Evolutionary conservation across 1,284 basidiomycete species (phyloP).

Genomic region (Sporisorium graminicola): DNA sequence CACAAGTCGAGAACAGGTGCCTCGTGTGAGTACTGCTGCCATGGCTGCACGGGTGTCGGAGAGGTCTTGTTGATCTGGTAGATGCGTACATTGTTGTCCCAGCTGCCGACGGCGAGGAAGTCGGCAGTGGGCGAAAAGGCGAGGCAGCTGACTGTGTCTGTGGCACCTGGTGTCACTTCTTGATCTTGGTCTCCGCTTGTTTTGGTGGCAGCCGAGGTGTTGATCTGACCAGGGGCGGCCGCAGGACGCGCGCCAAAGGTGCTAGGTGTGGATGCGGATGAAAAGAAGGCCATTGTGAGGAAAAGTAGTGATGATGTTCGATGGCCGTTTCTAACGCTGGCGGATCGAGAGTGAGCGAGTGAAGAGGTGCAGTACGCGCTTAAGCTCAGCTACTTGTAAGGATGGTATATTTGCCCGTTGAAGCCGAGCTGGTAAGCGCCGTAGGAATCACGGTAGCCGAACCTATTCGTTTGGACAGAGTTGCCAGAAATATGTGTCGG

Average conservation of each 20-base stretch:
- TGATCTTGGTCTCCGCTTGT: slow-evolving; percentile 73
- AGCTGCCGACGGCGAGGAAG: slow-evolving; percentile 70
- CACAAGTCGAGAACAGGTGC: slow-evolving; percentile 84
- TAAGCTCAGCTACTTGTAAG: neutral
- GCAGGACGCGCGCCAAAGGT: slow-evolving; percentile 54
- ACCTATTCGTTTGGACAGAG: neutral
- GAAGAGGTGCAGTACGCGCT: neutral
- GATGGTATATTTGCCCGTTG: neutral
- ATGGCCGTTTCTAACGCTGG: neutral
- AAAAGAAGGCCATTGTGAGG: slow-evolving; percentile 58
- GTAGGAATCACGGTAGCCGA: neutral
- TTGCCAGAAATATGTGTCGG: too few relatives aligned
- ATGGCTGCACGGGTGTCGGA: slow-evolving; percentile 78
- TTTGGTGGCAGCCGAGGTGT: slow-evolving; percentile 52
- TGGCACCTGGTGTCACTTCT: slow-evolving; percentile 75
- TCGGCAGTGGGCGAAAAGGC: slow-evolving; percentile 70
- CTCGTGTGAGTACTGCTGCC: slow-evolving; percentile 78
- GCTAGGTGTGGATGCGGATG: slow-evolving; percentile 49
- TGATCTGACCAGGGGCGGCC: slow-evolving; percentile 44
- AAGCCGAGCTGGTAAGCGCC: neutral
- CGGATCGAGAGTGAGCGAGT: neutral
- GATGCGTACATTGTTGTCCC: slow-evolving; percentile 72
- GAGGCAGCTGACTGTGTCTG: slow-evolving; percentile 69
- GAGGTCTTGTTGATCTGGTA: slow-evolving; percentile 76
- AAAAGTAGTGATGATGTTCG: too few relatives aligned